phyloP scores from a whole-genome alignment of 345 rosid genomes.

The Linum trigynum region DNA sequence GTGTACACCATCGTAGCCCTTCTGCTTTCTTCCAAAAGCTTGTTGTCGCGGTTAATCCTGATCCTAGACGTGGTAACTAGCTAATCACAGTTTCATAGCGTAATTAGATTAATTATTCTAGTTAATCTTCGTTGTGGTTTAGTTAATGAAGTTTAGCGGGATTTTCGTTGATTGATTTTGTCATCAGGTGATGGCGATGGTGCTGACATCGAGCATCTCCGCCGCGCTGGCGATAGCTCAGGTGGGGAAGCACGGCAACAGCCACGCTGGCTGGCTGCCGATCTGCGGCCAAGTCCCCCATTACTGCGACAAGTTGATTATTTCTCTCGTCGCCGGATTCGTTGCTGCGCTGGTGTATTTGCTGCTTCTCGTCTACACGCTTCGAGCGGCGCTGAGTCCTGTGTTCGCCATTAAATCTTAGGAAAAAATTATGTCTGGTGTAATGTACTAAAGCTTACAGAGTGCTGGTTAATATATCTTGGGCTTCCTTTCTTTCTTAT shows the following conservation, averaged over 20 bases:
- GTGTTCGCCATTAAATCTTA: conserved; percentile 25
- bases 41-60: conserved; percentile 22
- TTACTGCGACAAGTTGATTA: conserved; percentile 35
- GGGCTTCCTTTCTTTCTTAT: no score
- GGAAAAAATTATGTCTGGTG: not conserved
- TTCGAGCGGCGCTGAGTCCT: conserved; percentile 26
- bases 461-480: no score
- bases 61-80: conserved; percentile 34
- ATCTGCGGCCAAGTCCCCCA: conserved; percentile 42
- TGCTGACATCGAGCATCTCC: conserved; percentile 42
- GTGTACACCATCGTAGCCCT: conserved; percentile 29
- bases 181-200: conserved; percentile 21
- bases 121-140: not conserved
- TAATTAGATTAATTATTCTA: not conserved
- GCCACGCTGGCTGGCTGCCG: conserved; percentile 58
- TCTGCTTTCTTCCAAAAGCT: conserved; percentile 19
- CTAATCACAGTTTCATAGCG: not conserved
- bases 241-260: conserved; percentile 50
- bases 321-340: conserved; percentile 35
- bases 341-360: conserved; percentile 30
- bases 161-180: not conserved
- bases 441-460: no score
- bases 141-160: not conserved
- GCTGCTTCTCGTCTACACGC: conserved; percentile 29
- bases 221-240: conserved; percentile 48